Conservation (phyloP, 116 monocot genomes). For the Posidonia oceanica region DNA sequence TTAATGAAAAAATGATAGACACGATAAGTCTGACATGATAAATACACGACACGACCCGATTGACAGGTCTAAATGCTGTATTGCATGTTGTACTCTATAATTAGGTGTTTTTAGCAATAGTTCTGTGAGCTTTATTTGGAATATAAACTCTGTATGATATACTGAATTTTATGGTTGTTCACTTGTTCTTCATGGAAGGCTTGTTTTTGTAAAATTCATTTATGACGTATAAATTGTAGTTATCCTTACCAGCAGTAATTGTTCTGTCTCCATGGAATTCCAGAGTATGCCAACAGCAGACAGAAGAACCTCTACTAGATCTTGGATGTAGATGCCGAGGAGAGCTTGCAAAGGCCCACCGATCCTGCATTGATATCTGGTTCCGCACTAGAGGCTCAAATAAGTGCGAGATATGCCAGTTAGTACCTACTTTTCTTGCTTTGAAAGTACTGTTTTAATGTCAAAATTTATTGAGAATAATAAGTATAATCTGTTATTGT, state of each 20-base stretch:
- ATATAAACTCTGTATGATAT: too few relatives aligned
- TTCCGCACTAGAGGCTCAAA: constrained; percentile 86
- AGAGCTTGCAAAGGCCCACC: constrained; percentile 77
- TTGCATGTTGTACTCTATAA: too few relatives aligned
- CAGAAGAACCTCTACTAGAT: constrained; percentile 69
- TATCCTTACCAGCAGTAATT: background rate
- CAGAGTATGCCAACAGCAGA: constrained; percentile 80
- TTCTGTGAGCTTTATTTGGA: too few relatives aligned
- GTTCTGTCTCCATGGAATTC: background rate
- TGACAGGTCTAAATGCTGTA: too few relatives aligned
- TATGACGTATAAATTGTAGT: too few relatives aligned
- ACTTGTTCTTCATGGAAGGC: too few relatives aligned
- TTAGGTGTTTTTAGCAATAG: too few relatives aligned
- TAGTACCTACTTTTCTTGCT: constrained; percentile 17
- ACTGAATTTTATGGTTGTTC: too few relatives aligned
- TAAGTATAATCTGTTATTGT: constrained; percentile 5
- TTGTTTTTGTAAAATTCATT: too few relatives aligned
- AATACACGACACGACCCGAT: too few relatives aligned
- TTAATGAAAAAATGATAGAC: too few relatives aligned
- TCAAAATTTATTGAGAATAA: background rate
- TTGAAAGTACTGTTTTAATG: background rate
- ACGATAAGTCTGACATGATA: too few relatives aligned
- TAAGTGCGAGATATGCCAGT: constrained; percentile 99
- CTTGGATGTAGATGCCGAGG: constrained; percentile 90
- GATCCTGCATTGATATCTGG: constrained; percentile 80